Evolutionary conservation across 140 eudicot species (phyloP).

Genomic region (Senecio squalidus): DNA sequence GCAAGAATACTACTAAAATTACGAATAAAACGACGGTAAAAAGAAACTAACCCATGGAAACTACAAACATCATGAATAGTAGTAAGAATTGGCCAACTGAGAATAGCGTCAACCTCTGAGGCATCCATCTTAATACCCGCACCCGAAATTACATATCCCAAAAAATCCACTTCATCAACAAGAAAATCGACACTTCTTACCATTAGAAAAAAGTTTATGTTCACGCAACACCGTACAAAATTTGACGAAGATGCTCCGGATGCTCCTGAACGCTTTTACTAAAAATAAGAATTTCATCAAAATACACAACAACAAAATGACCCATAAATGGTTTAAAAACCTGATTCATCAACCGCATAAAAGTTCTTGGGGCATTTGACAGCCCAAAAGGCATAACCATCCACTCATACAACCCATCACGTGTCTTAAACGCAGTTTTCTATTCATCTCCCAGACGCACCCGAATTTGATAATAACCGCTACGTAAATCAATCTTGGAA

Average conservation of each 20-base stretch:
- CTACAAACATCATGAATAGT: not conserved
- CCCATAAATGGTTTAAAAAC: not conserved
- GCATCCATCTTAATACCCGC: not conserved
- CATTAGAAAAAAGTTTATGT: not conserved
- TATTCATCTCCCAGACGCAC: not conserved
- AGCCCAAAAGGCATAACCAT: not conserved
- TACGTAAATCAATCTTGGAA: not conserved
- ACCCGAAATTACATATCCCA: not conserved
- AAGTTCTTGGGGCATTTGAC: not conserved
- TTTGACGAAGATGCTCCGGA: not conserved
- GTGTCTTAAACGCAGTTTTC: not conserved
- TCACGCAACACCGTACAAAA: not conserved
- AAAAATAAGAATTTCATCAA: not conserved
- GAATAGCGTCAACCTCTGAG: not conserved
- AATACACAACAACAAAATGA: not conserved
- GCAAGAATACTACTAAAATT: too few relatives aligned
- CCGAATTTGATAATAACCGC: not conserved
- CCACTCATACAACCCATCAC: not conserved
- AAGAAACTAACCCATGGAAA: too few relatives aligned
- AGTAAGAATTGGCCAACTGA: not conserved
- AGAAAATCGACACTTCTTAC: not conserved
- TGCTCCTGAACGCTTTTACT: not conserved
- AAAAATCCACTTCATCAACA: not conserved
- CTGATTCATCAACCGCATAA: not conserved
- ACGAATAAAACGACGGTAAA: too few relatives aligned